Conservation (phyloP, 2,329 filamentous ascomycete genomes). For the Xylaria sp. region DNA sequence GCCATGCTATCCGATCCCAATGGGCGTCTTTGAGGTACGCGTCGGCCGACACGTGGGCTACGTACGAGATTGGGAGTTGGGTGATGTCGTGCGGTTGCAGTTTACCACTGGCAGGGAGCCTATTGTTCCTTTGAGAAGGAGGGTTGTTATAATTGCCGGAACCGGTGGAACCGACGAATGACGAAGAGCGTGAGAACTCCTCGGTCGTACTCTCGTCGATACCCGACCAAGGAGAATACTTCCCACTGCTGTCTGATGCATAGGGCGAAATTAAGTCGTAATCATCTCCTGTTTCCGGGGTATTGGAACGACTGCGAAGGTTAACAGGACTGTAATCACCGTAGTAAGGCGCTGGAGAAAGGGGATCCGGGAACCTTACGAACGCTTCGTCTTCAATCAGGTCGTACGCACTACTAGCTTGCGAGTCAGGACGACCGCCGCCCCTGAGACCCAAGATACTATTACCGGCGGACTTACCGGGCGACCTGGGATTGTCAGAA, state of each 20-base stretch:
- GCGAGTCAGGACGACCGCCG: background rate
- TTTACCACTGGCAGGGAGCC: conserved; percentile 12
- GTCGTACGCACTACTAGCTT: no score
- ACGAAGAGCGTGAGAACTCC: background rate
- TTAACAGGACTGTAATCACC: background rate
- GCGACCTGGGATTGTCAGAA: background rate
- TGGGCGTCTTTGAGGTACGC: background rate
- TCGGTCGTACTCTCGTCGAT: background rate
- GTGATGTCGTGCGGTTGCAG: conserved; percentile 39
- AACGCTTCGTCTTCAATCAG: no score
- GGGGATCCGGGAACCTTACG: background rate
- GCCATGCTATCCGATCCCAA: conserved; percentile 38
- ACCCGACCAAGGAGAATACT: background rate
- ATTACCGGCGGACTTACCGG: background rate
- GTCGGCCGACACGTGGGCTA: background rate
- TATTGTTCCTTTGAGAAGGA: background rate
- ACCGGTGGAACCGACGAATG: background rate
- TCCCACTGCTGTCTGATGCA: background rate
- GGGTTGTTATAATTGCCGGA: background rate
- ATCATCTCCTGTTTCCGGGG: background rate
- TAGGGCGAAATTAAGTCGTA: background rate
- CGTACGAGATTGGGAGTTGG: conserved; percentile 27
- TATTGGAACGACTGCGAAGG: background rate
- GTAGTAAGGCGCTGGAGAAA: background rate
- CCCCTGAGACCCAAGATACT: background rate